Evolutionary conservation across 805 yeast species (phyloP).

Genomic region (Saccharomyces cerevisiae): DNA sequence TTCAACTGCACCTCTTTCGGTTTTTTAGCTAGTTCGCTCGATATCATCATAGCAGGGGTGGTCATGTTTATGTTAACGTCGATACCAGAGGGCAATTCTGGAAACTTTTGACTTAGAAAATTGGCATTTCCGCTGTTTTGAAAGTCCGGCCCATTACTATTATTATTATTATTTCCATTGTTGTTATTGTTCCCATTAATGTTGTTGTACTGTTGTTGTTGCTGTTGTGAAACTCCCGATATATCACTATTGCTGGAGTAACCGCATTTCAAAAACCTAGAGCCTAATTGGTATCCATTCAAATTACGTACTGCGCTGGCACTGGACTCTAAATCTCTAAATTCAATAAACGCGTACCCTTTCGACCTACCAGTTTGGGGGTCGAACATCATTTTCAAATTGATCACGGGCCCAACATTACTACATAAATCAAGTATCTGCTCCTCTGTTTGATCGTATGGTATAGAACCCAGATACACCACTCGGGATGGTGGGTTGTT

Average conservation of each 20-base stretch:
- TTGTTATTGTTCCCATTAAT: background rate
- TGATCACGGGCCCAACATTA: slow-evolving; percentile 81
- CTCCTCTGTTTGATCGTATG: slow-evolving; percentile 89
- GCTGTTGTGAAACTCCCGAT: slow-evolving; percentile 7
- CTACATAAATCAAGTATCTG: slow-evolving; percentile 80
- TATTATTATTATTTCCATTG: background rate
- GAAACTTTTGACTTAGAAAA: slow-evolving; percentile 23
- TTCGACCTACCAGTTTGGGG: slow-evolving; percentile 83
- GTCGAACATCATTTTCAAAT: slow-evolving; percentile 71
- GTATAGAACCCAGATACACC: slow-evolving; percentile 79
- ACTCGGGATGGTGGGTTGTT: slow-evolving; percentile 32
- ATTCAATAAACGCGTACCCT: slow-evolving; percentile 85
- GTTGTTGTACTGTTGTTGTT: slow-evolving; percentile 1
- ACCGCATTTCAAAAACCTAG: slow-evolving; percentile 64
- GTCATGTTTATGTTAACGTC: slow-evolving; percentile 34
- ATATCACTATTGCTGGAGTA: slow-evolving; percentile 49
- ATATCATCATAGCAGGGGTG: slow-evolving; percentile 33
- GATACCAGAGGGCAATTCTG: slow-evolving; percentile 51
- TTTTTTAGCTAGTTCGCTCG: slow-evolving; percentile 25
- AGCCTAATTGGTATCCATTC: slow-evolving; percentile 69
- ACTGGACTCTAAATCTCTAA: slow-evolving; percentile 76
- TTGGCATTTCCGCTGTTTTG: slow-evolving; percentile 1
- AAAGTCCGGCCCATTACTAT: slow-evolving; percentile 5
- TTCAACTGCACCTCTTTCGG: slow-evolving; percentile 21
- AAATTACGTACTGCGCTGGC: slow-evolving; percentile 84